phyloP scores from a whole-genome alignment of 2,329 filamentous ascomycete genomes.

The Phyllosticta citriasiana region DNA sequence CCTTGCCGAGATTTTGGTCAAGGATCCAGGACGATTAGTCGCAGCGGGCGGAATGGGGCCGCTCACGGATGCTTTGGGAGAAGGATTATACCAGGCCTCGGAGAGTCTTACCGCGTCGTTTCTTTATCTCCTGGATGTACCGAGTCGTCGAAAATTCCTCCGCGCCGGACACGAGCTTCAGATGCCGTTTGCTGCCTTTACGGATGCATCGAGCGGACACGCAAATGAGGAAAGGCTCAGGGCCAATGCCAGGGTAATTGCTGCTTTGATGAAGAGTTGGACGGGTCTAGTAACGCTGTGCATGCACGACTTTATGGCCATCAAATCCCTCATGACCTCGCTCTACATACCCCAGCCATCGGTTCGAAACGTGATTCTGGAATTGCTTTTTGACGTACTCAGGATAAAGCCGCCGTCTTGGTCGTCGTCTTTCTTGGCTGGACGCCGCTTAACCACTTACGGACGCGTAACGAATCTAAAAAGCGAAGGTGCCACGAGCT shows the following conservation, averaged over 20 bases:
- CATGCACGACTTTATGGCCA: conserved; percentile 77
- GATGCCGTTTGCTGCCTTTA: conserved; percentile 78
- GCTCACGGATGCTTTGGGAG: conserved; percentile 82
- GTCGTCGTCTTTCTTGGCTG: conserved; percentile 92
- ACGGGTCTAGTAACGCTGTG: conserved; percentile 79
- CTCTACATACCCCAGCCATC: conserved; percentile 48
- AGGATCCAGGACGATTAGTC: conserved; percentile 71
- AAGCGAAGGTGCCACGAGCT: conserved; percentile 41
- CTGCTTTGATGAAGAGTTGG: conserved; percentile 88
- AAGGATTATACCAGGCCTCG: conserved; percentile 84
- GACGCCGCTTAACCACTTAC: conserved; percentile 86
- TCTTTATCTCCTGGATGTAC: conserved; percentile 78
- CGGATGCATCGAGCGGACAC: conserved; percentile 54
- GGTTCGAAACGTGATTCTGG: conserved; percentile 68
- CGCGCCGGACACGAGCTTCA: conserved; percentile 83
- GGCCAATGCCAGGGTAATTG: conserved; percentile 84
- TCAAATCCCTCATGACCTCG: conserved; percentile 67
- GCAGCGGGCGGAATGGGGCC: conserved; percentile 76
- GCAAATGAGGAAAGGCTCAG: conserved; percentile 58
- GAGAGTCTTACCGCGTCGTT: conserved; percentile 84
- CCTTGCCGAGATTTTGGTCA: conserved; percentile 79
- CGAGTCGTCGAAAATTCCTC: conserved; percentile 70
- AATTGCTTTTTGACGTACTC: conserved; percentile 73
- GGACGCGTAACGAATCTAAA: conserved; percentile 84
- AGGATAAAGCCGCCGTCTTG: conserved; percentile 89